A percentile compares a stretch with the other conserved stretches of the same genome.
Conservation (phyloP, 495 filamentous ascomycete species). For the Letharia columbiana region DNA sequence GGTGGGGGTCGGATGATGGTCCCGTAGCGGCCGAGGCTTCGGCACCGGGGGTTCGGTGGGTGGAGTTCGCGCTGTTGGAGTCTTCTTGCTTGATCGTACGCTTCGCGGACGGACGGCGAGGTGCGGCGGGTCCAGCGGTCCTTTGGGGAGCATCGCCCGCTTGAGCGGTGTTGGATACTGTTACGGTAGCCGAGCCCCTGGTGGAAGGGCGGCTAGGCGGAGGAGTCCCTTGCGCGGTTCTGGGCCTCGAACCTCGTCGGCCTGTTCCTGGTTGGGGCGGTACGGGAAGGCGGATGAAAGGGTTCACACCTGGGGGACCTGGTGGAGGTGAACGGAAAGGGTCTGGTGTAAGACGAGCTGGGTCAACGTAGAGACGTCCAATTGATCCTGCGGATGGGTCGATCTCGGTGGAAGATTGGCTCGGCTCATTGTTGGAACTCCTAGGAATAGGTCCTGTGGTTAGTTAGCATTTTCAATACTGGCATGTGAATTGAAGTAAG, state of each 20-base stretch:
- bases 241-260: background rate
- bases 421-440: background rate
- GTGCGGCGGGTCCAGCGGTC: background rate
- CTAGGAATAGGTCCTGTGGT: background rate
- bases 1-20: background rate
- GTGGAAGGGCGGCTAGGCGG: background rate
- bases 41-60: background rate
- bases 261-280: background rate
- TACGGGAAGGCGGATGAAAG: background rate
- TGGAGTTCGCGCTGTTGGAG: background rate
- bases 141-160: background rate
- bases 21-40: no score
- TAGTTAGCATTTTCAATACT: background rate
- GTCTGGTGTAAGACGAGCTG: background rate
- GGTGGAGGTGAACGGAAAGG: background rate
- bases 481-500: background rate
- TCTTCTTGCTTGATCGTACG: background rate
- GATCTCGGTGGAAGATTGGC: background rate
- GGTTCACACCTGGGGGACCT: background rate
- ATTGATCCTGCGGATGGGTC: background rate
- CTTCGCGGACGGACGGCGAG: background rate
- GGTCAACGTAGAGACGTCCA: background rate
- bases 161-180: background rate
- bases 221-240: background rate
- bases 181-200: background rate